Percentiles rank a stretch among this genome's conserved stretches.
These are phyloP conservation scores for Alternaria longipes DNA, from an alignment of 2,329 filamentous ascomycete species.

Conservation along the genomic window DNA sequence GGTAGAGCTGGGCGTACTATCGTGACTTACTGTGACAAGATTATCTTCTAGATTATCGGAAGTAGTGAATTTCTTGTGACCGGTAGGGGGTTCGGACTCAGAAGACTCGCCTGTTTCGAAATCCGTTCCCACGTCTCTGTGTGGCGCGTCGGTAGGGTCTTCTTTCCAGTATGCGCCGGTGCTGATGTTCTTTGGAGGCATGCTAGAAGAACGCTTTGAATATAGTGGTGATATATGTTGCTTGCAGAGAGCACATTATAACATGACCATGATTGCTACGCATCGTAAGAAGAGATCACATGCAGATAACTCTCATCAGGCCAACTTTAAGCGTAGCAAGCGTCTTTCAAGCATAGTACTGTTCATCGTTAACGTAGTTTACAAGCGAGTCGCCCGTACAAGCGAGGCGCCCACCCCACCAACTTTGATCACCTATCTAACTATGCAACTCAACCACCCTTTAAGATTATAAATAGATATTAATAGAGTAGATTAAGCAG, in stretches of 20 bases:
- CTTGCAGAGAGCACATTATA: background rate
- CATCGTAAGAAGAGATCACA: background rate
- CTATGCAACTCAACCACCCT: too few species aligned
- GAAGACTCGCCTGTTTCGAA: background rate
- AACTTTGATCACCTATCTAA: too few species aligned
- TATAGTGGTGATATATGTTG: background rate
- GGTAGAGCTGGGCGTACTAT: background rate
- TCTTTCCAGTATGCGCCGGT: background rate
- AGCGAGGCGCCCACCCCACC: too few species aligned
- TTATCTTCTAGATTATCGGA: background rate
- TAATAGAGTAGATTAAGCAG: too few species aligned
- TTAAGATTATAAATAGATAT: too few species aligned
- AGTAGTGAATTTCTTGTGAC: background rate
- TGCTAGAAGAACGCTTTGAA: background rate
- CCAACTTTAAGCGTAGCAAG: background rate
- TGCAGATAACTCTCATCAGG: background rate
- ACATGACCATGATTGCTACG: background rate
- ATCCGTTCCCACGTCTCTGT: background rate
- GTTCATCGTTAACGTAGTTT: too few species aligned
- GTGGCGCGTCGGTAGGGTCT: background rate
- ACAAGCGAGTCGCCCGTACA: too few species aligned
- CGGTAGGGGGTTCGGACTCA: background rate
- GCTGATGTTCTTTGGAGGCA: background rate
- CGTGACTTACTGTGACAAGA: background rate
- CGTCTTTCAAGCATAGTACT: too few species aligned